phyloP scores from a whole-genome alignment of 2,329 filamentous ascomycete species.

The Exutisphaerella laricina region DNA sequence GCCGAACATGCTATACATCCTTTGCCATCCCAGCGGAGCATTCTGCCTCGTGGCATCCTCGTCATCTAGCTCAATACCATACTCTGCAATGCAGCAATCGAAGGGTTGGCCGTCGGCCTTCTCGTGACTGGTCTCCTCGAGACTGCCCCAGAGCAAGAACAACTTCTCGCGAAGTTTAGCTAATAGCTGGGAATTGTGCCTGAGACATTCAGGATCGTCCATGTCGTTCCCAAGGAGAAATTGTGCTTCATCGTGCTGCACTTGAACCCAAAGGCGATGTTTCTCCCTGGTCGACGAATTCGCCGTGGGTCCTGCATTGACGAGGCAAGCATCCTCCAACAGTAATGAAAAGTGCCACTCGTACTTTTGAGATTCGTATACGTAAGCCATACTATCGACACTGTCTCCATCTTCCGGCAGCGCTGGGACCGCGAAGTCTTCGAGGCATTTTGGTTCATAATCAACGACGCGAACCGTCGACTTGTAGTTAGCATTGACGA shows the following conservation, averaged over 20 bases:
- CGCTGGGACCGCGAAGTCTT: slow-evolving; percentile 60
- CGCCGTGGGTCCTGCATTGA: neutral
- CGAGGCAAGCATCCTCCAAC: slow-evolving; percentile 61
- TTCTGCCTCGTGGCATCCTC: slow-evolving; percentile 16
- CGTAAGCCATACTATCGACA: slow-evolving; percentile 31
- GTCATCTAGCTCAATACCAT: slow-evolving; percentile 35
- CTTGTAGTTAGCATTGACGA: slow-evolving; percentile 61
- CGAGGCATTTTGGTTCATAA: slow-evolving; percentile 64
- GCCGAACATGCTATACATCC: slow-evolving; percentile 33
- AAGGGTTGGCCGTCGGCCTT: slow-evolving; percentile 38
- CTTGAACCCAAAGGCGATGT: slow-evolving; percentile 56
- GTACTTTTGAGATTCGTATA: slow-evolving; percentile 49
- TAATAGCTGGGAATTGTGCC: slow-evolving; percentile 47
- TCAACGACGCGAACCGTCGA: slow-evolving; percentile 72
- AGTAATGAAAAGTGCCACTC: slow-evolving; percentile 80
- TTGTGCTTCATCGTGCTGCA: slow-evolving; percentile 56
- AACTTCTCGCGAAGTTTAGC: slow-evolving; percentile 60
- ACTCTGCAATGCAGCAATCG: slow-evolving; percentile 42
- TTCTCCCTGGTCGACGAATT: neutral
- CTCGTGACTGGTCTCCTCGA: slow-evolving; percentile 55
- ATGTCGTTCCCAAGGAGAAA: slow-evolving; percentile 51
- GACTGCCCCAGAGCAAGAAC: slow-evolving; percentile 77
- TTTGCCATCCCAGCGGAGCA: slow-evolving; percentile 21
- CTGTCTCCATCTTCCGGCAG: slow-evolving; percentile 5
- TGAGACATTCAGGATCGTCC: slow-evolving; percentile 55